Evolutionary conservation across 2,329 filamentous ascomycete genomes (phyloP).

Genomic region (Aureobasidium namibiae): DNA sequence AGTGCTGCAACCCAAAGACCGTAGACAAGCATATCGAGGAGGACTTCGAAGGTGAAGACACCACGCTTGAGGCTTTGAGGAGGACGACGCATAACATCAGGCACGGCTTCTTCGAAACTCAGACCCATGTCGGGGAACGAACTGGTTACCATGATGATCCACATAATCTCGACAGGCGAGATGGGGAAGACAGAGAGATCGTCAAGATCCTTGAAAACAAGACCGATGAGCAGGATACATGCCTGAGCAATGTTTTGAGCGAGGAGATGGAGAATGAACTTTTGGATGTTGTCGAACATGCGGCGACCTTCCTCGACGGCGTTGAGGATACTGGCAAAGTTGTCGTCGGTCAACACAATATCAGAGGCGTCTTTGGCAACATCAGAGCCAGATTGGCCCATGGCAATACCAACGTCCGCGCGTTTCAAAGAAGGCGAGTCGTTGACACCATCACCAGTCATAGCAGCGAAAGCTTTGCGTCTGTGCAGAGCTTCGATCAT

Average conservation of each 20-base stretch:
- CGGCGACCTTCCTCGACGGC: conserved; percentile 73
- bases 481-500: conserved; percentile 86
- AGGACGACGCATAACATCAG: conserved; percentile 71
- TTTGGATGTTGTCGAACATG: conserved; percentile 83
- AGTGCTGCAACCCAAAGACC: conserved; percentile 69
- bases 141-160: conserved; percentile 91
- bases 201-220: conserved; percentile 64
- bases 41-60: conserved; percentile 70
- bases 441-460: conserved; percentile 86
- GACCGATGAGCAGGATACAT: conserved; percentile 66
- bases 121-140: conserved; percentile 83
- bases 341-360: conserved; percentile 73
- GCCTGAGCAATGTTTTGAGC: conserved; percentile 78
- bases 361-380: conserved; percentile 77
- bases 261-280: conserved; percentile 72
- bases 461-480: conserved; percentile 67
- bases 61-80: conserved; percentile 61
- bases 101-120: conserved; percentile 66
- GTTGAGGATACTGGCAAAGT: conserved; percentile 77
- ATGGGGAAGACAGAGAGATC: conserved; percentile 75
- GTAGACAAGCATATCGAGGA: conserved; percentile 73
- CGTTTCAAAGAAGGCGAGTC: conserved; percentile 73
- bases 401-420: conserved; percentile 80
- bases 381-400: conserved; percentile 76
- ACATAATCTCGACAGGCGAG: conserved; percentile 76